Evolutionary conservation across 2,329 filamentous ascomycete species (phyloP).

Genomic region (Pyricularia pennisetigena): DNA sequence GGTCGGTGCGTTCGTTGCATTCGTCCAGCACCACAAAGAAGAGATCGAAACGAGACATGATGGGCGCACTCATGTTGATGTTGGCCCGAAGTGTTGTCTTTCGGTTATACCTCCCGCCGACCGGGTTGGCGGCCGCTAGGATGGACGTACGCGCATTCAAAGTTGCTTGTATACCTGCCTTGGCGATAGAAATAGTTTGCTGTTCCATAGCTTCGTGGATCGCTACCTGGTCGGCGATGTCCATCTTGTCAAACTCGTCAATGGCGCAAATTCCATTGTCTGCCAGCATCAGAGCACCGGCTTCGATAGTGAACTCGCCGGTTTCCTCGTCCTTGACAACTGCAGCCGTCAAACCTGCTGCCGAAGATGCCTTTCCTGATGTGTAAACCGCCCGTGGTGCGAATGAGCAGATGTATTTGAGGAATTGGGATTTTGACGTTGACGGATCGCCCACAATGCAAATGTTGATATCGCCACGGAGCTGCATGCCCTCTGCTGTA

Average conservation of each 20-base stretch:
- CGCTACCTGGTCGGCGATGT: conserved; percentile 90
- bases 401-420: conserved; percentile 96
- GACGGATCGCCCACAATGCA: conserved; percentile 96
- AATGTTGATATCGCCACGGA: conserved; percentile 97
- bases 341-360: conserved; percentile 91
- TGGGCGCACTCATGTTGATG: conserved; percentile 97
- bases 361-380: conserved; percentile 93
- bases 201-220: conserved; percentile 99
- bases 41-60: conserved; percentile 98
- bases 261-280: conserved; percentile 97
- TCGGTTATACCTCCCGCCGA: conserved; percentile 93
- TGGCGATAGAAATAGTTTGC: conserved; percentile 97
- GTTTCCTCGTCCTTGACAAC: conserved; percentile 98
- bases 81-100: conserved; percentile 90
- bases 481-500: conserved; percentile 87
- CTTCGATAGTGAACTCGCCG: conserved; percentile 97
- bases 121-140: conserved; percentile 90
- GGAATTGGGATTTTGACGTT: conserved; percentile 94
- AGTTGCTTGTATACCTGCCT: conserved; percentile 95
- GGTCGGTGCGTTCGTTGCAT: conserved; percentile 85
- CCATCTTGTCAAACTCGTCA: conserved; percentile 99
- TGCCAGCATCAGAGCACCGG: conserved; percentile 93
- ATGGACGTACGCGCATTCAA: conserved; percentile 94
- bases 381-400: conserved; percentile 96
- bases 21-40: conserved; percentile 98